Base-by-base conservation (phyloP, 1,284 basidiomycete species). In the Naganishia sp. region DNA sequence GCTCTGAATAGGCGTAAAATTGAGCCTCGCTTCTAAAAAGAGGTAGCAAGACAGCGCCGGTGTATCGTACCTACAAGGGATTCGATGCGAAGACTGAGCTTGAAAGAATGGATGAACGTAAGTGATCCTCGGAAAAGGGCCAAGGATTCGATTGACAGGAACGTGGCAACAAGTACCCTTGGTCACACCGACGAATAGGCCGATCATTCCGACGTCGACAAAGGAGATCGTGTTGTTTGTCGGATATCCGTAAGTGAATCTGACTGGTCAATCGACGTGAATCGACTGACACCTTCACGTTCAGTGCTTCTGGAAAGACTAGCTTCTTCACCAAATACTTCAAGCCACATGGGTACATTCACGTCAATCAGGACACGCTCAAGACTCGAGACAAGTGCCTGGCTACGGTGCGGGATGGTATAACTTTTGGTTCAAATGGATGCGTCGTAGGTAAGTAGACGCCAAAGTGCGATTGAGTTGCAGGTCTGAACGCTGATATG, bases 351-450 rank as follows among this genome's bases (percentile, higher is more conserved):
- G 85, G 83, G 15, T 95, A 97, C 75, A 80, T 83, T 3, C 90
- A 94, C 71, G 83, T 96, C 67, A 94, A 94, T 75, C 92, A 95
- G 79, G 92, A 95, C 76, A 87, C 82, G 1, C 81, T 97, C 1
- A 68, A 70, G 17, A 87, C 86, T 13, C 83, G 89, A 51, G 82
- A 86, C 6, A 91, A 87, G 74, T 96, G 94, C 72, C 69, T 93
- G 41, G 85, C 84, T 70, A 84, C 83, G 0, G 86, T 87, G 0
- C 82, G 85, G 55, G 83, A 85, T 50, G 82, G 83, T 0, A 72
- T 95, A 25, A 71, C 77, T 25, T 80, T 80, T 0, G 86, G 85
- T 5, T 82, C 84, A 72, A 87, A 86, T 63, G 89, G 67, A 11
- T 64, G 89, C 70, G 89, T 94, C 9, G 82, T 96, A 50, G 90